Conservation (phyloP, 805 yeast species). For the Candida sanyiensis region DNA sequence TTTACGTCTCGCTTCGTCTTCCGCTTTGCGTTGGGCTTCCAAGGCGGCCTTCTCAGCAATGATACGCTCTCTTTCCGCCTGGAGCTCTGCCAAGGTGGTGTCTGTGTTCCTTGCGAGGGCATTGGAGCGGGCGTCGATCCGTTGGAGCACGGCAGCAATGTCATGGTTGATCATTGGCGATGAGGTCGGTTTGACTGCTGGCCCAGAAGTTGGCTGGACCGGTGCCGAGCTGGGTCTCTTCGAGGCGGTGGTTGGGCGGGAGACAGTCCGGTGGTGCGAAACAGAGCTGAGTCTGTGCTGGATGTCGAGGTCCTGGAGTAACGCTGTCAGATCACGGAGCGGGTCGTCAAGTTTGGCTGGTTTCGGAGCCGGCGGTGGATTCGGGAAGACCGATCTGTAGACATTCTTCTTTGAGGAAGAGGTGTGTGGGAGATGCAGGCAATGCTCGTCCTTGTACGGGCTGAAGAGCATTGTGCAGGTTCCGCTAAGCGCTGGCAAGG, state of each 20-base stretch:
- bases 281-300: slow-evolving; percentile 16
- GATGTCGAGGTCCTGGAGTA: slow-evolving; percentile 17
- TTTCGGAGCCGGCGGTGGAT: not conserved
- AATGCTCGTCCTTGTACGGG: slow-evolving; percentile 11
- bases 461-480: slow-evolving; percentile 18
- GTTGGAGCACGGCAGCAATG: not conserved
- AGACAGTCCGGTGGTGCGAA: not conserved
- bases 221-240: too few relatives aligned
- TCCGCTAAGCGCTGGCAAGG: too few relatives aligned
- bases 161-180: not conserved
- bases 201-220: not conserved
- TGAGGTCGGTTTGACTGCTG: not conserved
- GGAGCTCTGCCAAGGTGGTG: not conserved
- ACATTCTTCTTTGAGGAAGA: not conserved
- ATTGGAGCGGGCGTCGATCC: not conserved
- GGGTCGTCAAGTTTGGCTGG: not conserved
- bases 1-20: slow-evolving; percentile 15
- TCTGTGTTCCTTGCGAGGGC: not conserved
- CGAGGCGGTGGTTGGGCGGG: too few relatives aligned
- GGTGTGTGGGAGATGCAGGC: too few relatives aligned
- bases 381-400: not conserved
- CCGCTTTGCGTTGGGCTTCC: slow-evolving; percentile 11
- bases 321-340: slow-evolving; percentile 8
- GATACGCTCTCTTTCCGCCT: slow-evolving; percentile 12
- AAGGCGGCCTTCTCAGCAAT: slow-evolving; percentile 14